Conservation (phyloP, 495 filamentous ascomycete genomes). For the Annulohypoxylon nitens region DNA sequence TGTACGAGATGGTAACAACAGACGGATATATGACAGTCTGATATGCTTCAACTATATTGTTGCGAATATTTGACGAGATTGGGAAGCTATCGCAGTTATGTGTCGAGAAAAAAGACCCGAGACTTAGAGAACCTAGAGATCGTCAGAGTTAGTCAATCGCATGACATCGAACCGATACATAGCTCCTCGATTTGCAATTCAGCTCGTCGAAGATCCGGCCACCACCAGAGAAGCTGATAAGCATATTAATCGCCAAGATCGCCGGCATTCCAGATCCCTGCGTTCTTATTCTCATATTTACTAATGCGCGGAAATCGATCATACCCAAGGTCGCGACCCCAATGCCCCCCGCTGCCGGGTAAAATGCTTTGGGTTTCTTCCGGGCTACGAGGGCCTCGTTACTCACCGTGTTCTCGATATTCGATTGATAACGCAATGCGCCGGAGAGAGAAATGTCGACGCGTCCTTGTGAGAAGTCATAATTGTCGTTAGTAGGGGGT, state of each 20-base stretch:
- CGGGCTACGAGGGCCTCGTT: constrained; percentile 12
- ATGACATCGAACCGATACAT: constrained; percentile 17
- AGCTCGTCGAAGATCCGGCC: constrained; percentile 40
- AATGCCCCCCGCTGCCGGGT: constrained; percentile 32
- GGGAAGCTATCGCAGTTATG: constrained; percentile 38
- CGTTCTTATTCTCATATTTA: constrained; percentile 31
- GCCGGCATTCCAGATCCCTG: constrained; percentile 39
- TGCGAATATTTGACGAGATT: constrained; percentile 35
- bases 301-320: constrained; percentile 25
- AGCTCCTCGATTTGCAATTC: constrained; percentile 39
- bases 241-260: constrained; percentile 36
- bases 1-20: constrained; percentile 25
- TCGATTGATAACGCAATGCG: constrained; percentile 14
- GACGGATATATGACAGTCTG: constrained; percentile 33
- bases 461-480: constrained; percentile 20
- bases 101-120: constrained; percentile 15
- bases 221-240: constrained; percentile 35
- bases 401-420: constrained; percentile 10
- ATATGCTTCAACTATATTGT: constrained; percentile 23
- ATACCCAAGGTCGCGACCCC: constrained; percentile 32
- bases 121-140: constrained; percentile 17
- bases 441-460: neutral
- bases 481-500: constrained; percentile 23
- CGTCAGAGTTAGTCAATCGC: constrained; percentile 22
- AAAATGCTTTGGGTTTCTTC: constrained; percentile 36